phyloP scores from a whole-genome alignment of 441 rosid genomes.

The Gossypium trilobum region DNA sequence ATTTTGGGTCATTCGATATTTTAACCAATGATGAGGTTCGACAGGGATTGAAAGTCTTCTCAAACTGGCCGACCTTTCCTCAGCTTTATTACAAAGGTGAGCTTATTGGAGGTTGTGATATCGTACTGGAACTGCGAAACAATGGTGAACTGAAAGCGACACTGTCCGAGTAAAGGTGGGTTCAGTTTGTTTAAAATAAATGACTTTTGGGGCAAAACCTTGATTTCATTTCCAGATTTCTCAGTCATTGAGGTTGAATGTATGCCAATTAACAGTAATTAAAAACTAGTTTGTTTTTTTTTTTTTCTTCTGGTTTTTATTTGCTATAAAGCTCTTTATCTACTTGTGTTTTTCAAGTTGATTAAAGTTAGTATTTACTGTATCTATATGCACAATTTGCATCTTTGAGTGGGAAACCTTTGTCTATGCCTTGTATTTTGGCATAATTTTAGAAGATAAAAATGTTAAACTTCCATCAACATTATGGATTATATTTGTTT shows the following conservation, averaged over 20 bases:
- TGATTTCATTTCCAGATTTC: neutral
- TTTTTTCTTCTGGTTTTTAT: neutral
- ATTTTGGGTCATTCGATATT: slow-evolving; percentile 71
- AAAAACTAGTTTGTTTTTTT: neutral
- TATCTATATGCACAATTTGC: neutral
- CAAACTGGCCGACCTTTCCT: slow-evolving; percentile 93
- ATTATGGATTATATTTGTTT: no score
- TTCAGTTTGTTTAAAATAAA: neutral
- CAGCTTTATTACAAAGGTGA: slow-evolving; percentile 90
- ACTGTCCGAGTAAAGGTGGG: slow-evolving; percentile 42
- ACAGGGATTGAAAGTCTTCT: slow-evolving; percentile 73
- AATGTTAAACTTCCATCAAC: neutral
- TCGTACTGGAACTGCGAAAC: slow-evolving; percentile 57
- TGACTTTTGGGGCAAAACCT: neutral
- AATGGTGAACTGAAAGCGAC: slow-evolving; percentile 72
- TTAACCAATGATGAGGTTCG: slow-evolving; percentile 75
- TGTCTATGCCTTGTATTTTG: neutral
- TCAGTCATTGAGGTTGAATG: slow-evolving; percentile 8
- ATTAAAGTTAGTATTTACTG: neutral
- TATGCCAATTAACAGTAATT: slow-evolving; percentile 1
- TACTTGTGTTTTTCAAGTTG: neutral
- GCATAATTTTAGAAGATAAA: neutral
- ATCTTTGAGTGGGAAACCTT: neutral
- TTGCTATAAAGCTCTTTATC: neutral
- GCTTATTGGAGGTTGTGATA: slow-evolving; percentile 92